Evolutionary conservation across 768 basidiomycete species (phyloP).

Genomic region (Hypholoma fasciculare): DNA sequence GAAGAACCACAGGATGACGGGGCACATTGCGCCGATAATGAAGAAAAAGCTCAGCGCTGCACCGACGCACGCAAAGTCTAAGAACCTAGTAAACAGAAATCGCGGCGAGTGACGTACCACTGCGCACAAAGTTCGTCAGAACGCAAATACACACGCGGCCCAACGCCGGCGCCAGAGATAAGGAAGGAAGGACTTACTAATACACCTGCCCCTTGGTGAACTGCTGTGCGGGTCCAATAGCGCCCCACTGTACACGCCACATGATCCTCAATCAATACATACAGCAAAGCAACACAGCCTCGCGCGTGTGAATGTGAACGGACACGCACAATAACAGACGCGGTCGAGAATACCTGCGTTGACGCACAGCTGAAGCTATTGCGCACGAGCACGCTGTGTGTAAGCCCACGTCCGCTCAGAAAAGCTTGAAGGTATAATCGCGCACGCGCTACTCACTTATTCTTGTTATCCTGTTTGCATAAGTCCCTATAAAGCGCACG

Average conservation of each 20-base stretch:
- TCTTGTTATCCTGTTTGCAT: slow-evolving; percentile 43
- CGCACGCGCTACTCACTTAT: slow-evolving; percentile 29
- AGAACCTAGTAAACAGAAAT: no score
- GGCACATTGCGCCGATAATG: slow-evolving; percentile 67
- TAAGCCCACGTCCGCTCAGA: no score
- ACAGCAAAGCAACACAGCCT: slow-evolving; percentile 15
- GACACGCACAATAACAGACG: slow-evolving; percentile 53
- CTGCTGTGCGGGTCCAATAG: slow-evolving; percentile 61
- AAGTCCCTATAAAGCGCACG: slow-evolving; percentile 35
- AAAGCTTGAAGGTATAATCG: no score
- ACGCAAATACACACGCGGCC: no score
- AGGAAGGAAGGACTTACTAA: slow-evolving; percentile 40
- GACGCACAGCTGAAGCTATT: slow-evolving; percentile 52
- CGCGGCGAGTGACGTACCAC: slow-evolving; percentile 15
- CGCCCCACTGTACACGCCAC: slow-evolving; percentile 48
- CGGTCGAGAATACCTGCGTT: slow-evolving; percentile 51
- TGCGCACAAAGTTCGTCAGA: slow-evolving; percentile 2
- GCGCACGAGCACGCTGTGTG: no score
- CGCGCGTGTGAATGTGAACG: no score
- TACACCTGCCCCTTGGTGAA: slow-evolving; percentile 61
- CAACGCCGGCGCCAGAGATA: not conserved
- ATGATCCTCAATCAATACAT: slow-evolving; percentile 5
- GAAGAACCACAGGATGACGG: slow-evolving; percentile 61
- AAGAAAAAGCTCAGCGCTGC: slow-evolving; percentile 69
- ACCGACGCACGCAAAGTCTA: no score